Conservation (phyloP, 345 rosid genomes). For the Pistacia atlantica region DNA sequence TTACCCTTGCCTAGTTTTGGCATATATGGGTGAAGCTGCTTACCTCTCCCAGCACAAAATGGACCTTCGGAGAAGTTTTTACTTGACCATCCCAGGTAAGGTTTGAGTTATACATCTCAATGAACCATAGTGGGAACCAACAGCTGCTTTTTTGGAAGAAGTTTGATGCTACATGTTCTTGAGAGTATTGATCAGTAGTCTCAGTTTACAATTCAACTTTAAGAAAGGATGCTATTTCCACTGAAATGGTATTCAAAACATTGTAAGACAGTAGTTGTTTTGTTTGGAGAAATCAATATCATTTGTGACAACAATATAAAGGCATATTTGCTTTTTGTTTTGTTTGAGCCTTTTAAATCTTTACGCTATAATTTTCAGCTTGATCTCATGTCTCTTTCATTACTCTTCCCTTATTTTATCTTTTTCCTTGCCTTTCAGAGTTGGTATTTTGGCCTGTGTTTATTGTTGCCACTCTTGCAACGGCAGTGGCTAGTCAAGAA, state of each 20-base stretch:
- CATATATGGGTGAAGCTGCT: slow-evolving; percentile 49
- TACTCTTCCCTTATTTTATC: background rate
- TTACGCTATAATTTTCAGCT: background rate
- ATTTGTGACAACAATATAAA: background rate
- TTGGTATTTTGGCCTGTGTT: slow-evolving; percentile 36
- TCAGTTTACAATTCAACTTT: background rate
- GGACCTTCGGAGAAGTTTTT: slow-evolving; percentile 36
- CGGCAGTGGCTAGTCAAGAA: slow-evolving; percentile 37
- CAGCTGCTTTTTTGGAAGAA: background rate
- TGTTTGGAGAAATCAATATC: background rate
- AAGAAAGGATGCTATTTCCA: background rate
- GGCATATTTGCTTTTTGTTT: background rate
- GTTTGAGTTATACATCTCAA: background rate
- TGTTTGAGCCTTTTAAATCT: too few species aligned
- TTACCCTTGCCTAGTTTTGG: slow-evolving; percentile 40
- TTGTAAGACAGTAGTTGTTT: background rate
- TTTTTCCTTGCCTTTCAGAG: slow-evolving; percentile 17
- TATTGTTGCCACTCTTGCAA: slow-evolving; percentile 32
- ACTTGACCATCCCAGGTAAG: slow-evolving; percentile 37
- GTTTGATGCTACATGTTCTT: background rate
- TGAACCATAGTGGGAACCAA: background rate
- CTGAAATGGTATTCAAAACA: background rate
- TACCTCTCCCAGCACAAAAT: slow-evolving; percentile 37
- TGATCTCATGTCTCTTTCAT: background rate
- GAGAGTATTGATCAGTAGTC: background rate